Percentiles rank a stretch among this genome's conserved stretches.
Conservation (phyloP, 2,329 filamentous ascomycete genomes). For the Zasmidium angulare region DNA sequence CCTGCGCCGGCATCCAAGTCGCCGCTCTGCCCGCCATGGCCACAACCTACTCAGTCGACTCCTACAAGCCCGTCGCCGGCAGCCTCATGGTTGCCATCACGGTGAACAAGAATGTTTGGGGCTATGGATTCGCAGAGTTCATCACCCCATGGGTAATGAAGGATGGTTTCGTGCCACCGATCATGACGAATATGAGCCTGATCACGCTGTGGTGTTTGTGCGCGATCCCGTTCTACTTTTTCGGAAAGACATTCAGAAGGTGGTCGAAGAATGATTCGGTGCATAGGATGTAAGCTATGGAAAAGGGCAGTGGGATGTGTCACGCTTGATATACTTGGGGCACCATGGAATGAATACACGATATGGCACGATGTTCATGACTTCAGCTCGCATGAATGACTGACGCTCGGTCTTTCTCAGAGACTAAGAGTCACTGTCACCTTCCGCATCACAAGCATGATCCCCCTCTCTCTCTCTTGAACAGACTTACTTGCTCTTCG, state of each 20-base stretch:
- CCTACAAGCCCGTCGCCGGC: conserved; percentile 63
- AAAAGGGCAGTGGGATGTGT: neutral
- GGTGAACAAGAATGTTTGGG: conserved; percentile 64
- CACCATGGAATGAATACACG: no score
- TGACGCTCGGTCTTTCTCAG: no score
- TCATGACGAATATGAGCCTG: conserved; percentile 61
- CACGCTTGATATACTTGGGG: no score
- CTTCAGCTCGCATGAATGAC: no score
- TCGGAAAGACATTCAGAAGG: conserved; percentile 58
- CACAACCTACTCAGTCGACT: conserved; percentile 61
- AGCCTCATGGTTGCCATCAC: conserved; percentile 61
- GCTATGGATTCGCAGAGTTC: conserved; percentile 54
- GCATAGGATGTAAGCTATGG: conserved; percentile 47
- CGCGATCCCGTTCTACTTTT: conserved; percentile 57
- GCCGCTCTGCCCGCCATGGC: conserved; percentile 60
- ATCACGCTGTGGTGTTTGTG: conserved; percentile 55
- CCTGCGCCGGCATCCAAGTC: conserved; percentile 59
- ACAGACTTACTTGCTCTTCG: conserved; percentile 19
- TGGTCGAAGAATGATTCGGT: conserved; percentile 58
- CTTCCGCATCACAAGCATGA: no score
- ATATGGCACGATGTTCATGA: no score
- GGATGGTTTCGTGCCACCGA: conserved; percentile 55
- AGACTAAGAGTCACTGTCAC: no score
- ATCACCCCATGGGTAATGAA: conserved; percentile 49
- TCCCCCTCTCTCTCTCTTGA: neutral